Evolutionary conservation across 164 flowering plant genomes (phyloP), one percentile per base, ranked within the genome.

Genomic region (Sextonia rubra): DNA sequence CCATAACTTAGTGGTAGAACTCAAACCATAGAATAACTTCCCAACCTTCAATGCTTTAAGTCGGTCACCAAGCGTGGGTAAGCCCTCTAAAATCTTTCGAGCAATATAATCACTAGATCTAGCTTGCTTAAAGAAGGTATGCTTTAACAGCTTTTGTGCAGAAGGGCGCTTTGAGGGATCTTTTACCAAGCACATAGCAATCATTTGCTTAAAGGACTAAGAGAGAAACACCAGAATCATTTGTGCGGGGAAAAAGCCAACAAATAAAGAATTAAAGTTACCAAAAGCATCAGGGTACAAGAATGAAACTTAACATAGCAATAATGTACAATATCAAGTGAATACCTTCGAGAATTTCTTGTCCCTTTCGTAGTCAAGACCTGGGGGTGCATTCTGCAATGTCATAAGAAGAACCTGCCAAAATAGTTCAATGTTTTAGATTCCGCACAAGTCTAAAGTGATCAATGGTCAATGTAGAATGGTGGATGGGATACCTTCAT

Each of bases 181-280:
- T 81, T 95, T 95, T 6, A 91, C 97, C 85, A 95, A 85, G 81
- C 99, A 95, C 82, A 93, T 89, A 49, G 97, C 98, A 77, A 87
- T 90, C 99, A 95, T 93, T 80, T 95, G 94, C 87, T 86, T 95
- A 77, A 95, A 95, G 77, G 96, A 93, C 98, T 95, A 68, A 15
- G 24, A 24, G 56, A 76, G 61, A 76, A 29, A 70, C 47, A 77
- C 61, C 61, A 66, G 47, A 69, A 66, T 37, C 29, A 11, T 7
- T 58, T 24, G 49, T 61, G 25, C 72, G 44, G 32, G 30, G 66
- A 20, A 12, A 20, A 27, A 29, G 62, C 29, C 2, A 17, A 17
- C 48, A 2, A 14, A 61, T 30, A 27, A 3, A 60, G 47, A 69
- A 69, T 22, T 4, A 12, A 22, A 68, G 60, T 29, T 18, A 24